Evolutionary conservation across 768 basidiomycete species (phyloP).

Genomic region (Boletus sp.): DNA sequence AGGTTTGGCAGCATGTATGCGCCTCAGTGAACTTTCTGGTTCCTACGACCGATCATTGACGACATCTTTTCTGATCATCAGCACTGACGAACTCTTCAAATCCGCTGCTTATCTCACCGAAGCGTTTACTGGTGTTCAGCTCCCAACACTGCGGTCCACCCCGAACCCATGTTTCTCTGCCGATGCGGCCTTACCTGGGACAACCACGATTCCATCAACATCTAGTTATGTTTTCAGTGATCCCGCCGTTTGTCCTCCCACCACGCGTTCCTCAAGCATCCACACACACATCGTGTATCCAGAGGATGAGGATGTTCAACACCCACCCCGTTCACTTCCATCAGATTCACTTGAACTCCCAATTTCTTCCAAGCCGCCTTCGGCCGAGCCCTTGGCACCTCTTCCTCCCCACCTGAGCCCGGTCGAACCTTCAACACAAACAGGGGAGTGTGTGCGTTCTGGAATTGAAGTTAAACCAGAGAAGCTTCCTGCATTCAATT

Average conservation of each 20-base stretch:
- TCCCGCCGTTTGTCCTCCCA: background rate
- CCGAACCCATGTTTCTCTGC: slow-evolving; percentile 13
- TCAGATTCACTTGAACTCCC: background rate
- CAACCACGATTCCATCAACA: background rate
- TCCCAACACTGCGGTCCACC: slow-evolving; percentile 8
- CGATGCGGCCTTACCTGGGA: background rate
- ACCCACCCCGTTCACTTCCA: background rate
- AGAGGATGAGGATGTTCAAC: slow-evolving; percentile 1
- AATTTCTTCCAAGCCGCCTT: background rate
- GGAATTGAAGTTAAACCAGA: slow-evolving; percentile 5
- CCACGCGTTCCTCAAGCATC: slow-evolving; percentile 22
- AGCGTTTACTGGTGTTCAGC: slow-evolving; percentile 42
- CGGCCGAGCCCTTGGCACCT: background rate
- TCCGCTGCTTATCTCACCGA: slow-evolving; percentile 75
- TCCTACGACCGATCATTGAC: slow-evolving; percentile 1
- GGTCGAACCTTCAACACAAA: background rate
- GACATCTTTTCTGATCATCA: slow-evolving; percentile 24
- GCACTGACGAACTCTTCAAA: slow-evolving; percentile 77
- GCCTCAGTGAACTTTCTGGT: background rate
- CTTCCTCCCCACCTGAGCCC: background rate
- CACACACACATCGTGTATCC: slow-evolving; percentile 21
- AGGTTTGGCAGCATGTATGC: background rate
- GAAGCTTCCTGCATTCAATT: slow-evolving; percentile 57
- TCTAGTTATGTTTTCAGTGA: background rate
- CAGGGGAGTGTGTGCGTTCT: background rate